Base-by-base conservation (phyloP, 2,329 filamentous ascomycete species). In the Aspergillus neoniger region DNA sequence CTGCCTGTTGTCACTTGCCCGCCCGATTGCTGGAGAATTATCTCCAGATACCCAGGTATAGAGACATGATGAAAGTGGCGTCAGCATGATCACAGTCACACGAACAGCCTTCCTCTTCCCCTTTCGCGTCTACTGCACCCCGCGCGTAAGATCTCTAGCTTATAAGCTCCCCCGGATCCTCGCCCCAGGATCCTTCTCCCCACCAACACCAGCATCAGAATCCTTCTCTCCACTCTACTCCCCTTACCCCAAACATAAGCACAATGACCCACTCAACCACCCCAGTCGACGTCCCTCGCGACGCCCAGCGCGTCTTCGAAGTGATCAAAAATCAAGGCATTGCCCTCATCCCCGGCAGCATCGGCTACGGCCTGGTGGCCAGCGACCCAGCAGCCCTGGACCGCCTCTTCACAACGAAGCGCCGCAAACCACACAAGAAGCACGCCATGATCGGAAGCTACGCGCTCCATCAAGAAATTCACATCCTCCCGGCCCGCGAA, bases 361-460 rank as follows among this genome's bases (percentile, higher is more conserved):
- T 74, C 9, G 71, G 71, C 47, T 73, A 73, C 48, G 70, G 63
- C 19, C 63, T 72, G 2, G 62, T 68, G 5, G 68, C 67, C 8
- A 66, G 52, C 6, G 57, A 66, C 23, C 52, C 66, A 2, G 51
- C 51, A 6, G 70, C 69, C 2, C 53, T 73, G 12, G 44, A 68
- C 25, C 63, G 65, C 0, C 65, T 50, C 47, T 50, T 50, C 47
- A 10, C 23, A 8, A 30, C 47, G 25, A 50, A 73, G 49, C 58
- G 60, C 15, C 65, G 69, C 6, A n/a, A 63, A 17, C 58, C 65
- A 8, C 64, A 71, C 48, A 72, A 73, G 44, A 59, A 62, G 14
- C 67, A 72, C 54, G 71, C 68, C n/a, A 68, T 73, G 61, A 65
- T 69, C 19, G 71, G 71, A 4, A 71, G 57, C 32, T 70, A 67